Conservation (phyloP, 805 yeast genomes). For the Spathaspora hagerdaliae region DNA sequence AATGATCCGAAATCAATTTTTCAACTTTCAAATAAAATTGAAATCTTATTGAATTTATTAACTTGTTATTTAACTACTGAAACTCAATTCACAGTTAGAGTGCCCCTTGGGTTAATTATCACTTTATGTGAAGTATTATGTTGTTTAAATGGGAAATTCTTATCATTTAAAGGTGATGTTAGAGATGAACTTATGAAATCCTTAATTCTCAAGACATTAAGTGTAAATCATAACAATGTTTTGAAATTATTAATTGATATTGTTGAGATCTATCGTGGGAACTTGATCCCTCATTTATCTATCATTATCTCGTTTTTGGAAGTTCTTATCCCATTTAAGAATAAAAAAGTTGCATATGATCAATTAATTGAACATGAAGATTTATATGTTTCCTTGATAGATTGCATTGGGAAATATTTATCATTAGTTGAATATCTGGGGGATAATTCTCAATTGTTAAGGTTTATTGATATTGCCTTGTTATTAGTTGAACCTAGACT, state of each 20-base stretch:
- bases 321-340: slow-evolving; percentile 51
- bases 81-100: slow-evolving; percentile 51
- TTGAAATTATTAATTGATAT: slow-evolving; percentile 37
- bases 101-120: slow-evolving; percentile 62
- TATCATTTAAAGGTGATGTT: slow-evolving; percentile 56
- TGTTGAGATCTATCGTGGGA: slow-evolving; percentile 32
- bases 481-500: slow-evolving; percentile 35
- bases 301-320: slow-evolving; percentile 55
- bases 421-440: slow-evolving; percentile 34
- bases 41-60: slow-evolving; percentile 37
- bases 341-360: slow-evolving; percentile 24
- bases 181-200: slow-evolving; percentile 48
- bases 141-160: slow-evolving; percentile 51
- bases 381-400: slow-evolving; percentile 35
- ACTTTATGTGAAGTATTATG: slow-evolving; percentile 50
- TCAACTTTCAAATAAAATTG: slow-evolving; percentile 49
- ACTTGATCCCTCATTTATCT: slow-evolving; percentile 44
- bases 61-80: slow-evolving; percentile 43
- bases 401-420: slow-evolving; percentile 24
- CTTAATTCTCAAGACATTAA: slow-evolving; percentile 40
- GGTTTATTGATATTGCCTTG: slow-evolving; percentile 57
- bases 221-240: slow-evolving; percentile 43
- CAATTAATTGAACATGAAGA: slow-evolving; percentile 35
- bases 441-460: slow-evolving; percentile 51
- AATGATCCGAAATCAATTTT: slow-evolving; percentile 50